Base-by-base conservation (phyloP, 352 stramenopile genomes). In the Pythium oligandrum region DNA sequence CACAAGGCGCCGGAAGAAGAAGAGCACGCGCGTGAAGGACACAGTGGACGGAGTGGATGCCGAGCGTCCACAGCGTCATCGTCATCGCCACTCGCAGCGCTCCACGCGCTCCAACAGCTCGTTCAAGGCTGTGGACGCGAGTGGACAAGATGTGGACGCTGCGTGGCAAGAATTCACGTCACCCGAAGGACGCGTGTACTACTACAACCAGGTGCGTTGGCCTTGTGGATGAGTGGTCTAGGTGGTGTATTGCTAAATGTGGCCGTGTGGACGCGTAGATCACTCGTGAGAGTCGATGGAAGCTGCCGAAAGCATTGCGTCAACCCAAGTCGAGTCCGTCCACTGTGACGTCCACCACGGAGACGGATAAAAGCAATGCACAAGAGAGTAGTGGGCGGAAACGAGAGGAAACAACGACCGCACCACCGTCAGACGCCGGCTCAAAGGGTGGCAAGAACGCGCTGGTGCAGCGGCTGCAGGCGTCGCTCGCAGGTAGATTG, bases 281-380 rank as follows among this genome's bases (percentile, higher is more conserved):
- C 30, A 86, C 75, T 0, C 71, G 78, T 33, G 75, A 86, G 57
- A 88, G 78, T 51, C 68, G 73, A 3, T 88, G 78, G 78, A 79
- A 86, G 55, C 61, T 69, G 36, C 75, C 75, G 7, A 58, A 51
- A 44, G 59, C 54, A 46, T 40, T 60, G 54, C 54, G 54, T 7
- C 45, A 58, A 37, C n/a, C n/a, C 43, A 51, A 26, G 17, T 4
- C 31, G 6, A 42, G 26, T 17, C 37, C 46, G 39, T 8, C 44
- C n/a, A 48, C n/a, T 8, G 17, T 7, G 17, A 34, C 44, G n/a
- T 7, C 44, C 31, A 35, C 44, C 8, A 48, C 44, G 31, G 31
- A 26, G n/a, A 48, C 44, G 31, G 38, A 42, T 42, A 8, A 1
- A 8, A 42, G 38, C 38, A 8, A 42, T 42, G 38, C 7, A 8